A percentile compares a stretch with the other conserved stretches of the same genome.
Conservation (phyloP, 1,284 basidiomycete genomes). For the Spongiforma sp. region DNA sequence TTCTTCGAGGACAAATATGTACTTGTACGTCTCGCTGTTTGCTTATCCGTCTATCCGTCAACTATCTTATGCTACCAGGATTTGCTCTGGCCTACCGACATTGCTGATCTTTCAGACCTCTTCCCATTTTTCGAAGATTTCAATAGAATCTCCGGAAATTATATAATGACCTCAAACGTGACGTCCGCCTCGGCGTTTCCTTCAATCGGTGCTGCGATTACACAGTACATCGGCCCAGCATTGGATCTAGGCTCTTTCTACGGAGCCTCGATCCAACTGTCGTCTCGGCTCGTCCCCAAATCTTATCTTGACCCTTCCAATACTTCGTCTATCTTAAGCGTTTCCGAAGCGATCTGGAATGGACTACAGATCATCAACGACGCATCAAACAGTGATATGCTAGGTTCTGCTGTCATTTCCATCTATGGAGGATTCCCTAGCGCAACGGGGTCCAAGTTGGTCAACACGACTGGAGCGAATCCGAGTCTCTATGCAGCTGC, state of each 20-base stretch:
- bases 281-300: constrained; percentile 21
- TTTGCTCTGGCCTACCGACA: constrained; percentile 11
- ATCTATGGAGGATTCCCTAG: constrained; percentile 18
- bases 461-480: constrained; percentile 24
- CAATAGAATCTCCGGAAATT: constrained; percentile 9
- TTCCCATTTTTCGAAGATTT: constrained; percentile 24
- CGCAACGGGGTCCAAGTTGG: constrained; percentile 1
- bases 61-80: background rate
- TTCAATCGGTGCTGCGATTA: constrained; percentile 1
- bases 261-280: constrained; percentile 8
- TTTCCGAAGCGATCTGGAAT: constrained; percentile 21
- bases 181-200: constrained; percentile 13
- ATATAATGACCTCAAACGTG: constrained; percentile 9
- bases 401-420: background rate
- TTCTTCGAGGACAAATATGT: constrained; percentile 2
- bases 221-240: constrained; percentile 5
- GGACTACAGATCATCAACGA: constrained; percentile 13
- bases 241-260: constrained; percentile 7
- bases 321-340: constrained; percentile 8
- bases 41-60: background rate
- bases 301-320: constrained; percentile 13
- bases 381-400: background rate
- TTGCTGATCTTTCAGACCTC: constrained; percentile 2
- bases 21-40: constrained; percentile 13
- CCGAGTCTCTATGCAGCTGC: constrained; percentile 17